Conservation (phyloP, 2,329 filamentous ascomycete genomes). For the Fonsecaea pedrosoi region DNA sequence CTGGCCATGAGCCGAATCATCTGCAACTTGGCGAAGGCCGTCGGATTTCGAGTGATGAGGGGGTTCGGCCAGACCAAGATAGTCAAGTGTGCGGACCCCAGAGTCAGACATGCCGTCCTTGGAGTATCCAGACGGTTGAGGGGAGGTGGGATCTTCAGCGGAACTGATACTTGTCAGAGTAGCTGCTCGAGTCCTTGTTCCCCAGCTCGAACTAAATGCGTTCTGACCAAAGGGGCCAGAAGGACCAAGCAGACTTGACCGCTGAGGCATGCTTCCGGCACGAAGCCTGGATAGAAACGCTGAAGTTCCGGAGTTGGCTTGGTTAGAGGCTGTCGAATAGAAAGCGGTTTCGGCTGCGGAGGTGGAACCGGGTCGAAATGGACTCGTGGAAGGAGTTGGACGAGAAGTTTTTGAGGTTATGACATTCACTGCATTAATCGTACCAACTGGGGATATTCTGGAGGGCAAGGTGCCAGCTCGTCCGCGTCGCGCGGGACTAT, state of each 20-base stretch:
- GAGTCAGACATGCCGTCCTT: constrained; percentile 83
- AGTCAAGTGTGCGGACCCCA: constrained; percentile 92
- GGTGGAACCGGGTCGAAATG: constrained; percentile 71
- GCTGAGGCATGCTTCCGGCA: constrained; percentile 92
- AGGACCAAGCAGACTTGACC: constrained; percentile 69
- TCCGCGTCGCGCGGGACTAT: constrained; percentile 74
- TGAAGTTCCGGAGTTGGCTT: constrained; percentile 66
- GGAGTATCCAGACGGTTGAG: constrained; percentile 83
- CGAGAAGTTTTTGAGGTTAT: constrained; percentile 79
- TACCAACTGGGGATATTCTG: constrained; percentile 80
- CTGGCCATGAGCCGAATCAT: constrained; percentile 57
- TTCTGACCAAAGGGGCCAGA: constrained; percentile 81
- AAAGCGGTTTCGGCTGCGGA: constrained; percentile 47
- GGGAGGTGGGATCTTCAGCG: constrained; percentile 83
- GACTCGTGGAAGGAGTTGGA: constrained; percentile 83
- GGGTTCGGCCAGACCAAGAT: constrained; percentile 91
- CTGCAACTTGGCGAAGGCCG: constrained; percentile 67
- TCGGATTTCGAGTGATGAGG: constrained; percentile 80
- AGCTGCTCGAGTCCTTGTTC: constrained; percentile 80
- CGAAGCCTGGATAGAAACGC: constrained; percentile 82
- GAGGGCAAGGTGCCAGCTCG: constrained; percentile 96
- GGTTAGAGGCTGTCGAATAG: constrained; percentile 49
- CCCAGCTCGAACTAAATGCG: constrained; percentile 87
- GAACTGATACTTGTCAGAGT: constrained; percentile 91
- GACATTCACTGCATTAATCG: constrained; percentile 63